Conservation (phyloP, 2,329 filamentous ascomycete species). For the Sordariomycetes sp. region DNA sequence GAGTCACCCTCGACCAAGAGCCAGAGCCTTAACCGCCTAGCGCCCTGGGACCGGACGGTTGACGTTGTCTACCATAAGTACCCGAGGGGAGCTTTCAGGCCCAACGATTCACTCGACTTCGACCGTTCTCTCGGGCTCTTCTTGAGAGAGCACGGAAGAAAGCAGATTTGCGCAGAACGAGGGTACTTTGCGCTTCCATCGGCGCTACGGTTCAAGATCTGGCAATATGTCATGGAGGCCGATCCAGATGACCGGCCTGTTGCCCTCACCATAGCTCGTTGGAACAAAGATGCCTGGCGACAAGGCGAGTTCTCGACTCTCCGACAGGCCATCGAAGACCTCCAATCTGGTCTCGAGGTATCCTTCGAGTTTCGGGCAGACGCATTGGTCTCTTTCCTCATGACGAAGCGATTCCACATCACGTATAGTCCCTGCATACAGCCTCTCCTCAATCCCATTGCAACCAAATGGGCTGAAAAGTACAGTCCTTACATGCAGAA, state of each 20-base stretch:
- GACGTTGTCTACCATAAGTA: slow-evolving; percentile 22
- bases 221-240: slow-evolving; percentile 11
- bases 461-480: slow-evolving; percentile 20
- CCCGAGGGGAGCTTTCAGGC: slow-evolving; percentile 4
- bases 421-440: slow-evolving; percentile 25
- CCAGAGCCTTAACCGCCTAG: slow-evolving; percentile 7
- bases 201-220: slow-evolving; percentile 16
- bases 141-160: slow-evolving; percentile 9
- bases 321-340: slow-evolving; percentile 10
- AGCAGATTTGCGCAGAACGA: neutral
- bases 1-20: neutral
- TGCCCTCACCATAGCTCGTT: slow-evolving; percentile 16
- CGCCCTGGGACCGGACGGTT: slow-evolving; percentile 24
- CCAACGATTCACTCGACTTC: slow-evolving; percentile 8
- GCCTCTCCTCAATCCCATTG: slow-evolving; percentile 19
- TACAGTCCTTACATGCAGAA: slow-evolving; percentile 24
- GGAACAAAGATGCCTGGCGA: slow-evolving; percentile 21
- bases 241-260: slow-evolving; percentile 13
- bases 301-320: slow-evolving; percentile 20
- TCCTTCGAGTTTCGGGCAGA: slow-evolving; percentile 25
- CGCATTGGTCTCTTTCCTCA: slow-evolving; percentile 22
- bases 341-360: slow-evolving; percentile 16
- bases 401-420: slow-evolving; percentile 23
- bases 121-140: slow-evolving; percentile 12
- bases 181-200: slow-evolving; percentile 16